These are phyloP conservation scores for Solanum chacoense DNA, from an alignment of 305 asterid genomes.

Conservation along the genomic window DNA sequence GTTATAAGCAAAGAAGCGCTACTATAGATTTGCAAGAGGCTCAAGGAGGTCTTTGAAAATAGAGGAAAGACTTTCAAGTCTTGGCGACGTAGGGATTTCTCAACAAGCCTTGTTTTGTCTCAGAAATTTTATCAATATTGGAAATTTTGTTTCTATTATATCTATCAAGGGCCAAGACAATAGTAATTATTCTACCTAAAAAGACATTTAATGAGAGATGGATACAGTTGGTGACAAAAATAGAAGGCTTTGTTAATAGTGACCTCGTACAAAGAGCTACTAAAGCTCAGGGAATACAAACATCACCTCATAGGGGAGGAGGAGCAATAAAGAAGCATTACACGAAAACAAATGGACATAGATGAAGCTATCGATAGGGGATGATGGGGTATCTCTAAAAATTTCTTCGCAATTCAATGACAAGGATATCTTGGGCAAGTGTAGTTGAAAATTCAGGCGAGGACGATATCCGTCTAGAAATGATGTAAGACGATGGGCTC, in stretches of 20 bases:
- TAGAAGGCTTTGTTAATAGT: neutral
- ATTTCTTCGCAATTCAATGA: neutral
- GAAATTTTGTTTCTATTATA: neutral
- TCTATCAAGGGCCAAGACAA: neutral
- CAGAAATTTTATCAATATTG: neutral
- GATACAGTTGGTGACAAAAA: neutral
- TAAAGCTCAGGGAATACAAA: neutral
- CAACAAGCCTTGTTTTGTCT: neutral
- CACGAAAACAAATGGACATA: neutral
- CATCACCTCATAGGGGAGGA: neutral
- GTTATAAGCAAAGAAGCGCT: neutral
- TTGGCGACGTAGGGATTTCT: neutral
- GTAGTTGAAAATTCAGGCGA: neutral
- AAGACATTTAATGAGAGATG: neutral
- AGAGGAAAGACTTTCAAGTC: neutral
- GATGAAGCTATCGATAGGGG: neutral
- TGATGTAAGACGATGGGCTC: neutral
- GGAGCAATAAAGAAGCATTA: neutral
- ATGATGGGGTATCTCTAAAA: neutral
- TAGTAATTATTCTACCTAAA: neutral
- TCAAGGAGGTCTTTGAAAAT: neutral
- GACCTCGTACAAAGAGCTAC: neutral
- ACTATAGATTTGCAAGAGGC: neutral
- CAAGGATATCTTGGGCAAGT: neutral
- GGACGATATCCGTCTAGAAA: neutral